phyloP scores from a whole-genome alignment of 192 early-diverging fungal species.

The Umbelopsis isabellina region DNA sequence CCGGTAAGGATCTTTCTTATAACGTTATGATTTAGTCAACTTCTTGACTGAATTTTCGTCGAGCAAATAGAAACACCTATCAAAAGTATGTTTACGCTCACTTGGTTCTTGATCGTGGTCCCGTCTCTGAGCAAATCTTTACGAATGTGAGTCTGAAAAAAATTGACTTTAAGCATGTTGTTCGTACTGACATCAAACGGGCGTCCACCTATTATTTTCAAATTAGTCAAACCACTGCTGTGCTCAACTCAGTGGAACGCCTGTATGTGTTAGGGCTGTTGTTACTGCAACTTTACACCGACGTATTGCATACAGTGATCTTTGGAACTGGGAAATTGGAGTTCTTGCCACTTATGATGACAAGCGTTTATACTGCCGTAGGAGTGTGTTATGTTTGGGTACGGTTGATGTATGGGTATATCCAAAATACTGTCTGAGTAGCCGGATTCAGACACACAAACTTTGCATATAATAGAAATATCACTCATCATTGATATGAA shows the following conservation, averaged over 20 bases:
- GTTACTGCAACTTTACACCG: slow-evolving; percentile 55
- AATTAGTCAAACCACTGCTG: slow-evolving; percentile 14
- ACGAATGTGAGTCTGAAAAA: slow-evolving; percentile 24
- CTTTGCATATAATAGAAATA: too few species aligned
- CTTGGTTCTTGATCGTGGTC: slow-evolving; percentile 37
- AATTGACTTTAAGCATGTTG: background rate
- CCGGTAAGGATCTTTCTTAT: slow-evolving; percentile 51
- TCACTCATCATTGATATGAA: too few species aligned
- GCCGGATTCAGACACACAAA: too few species aligned
- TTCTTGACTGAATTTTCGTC: slow-evolving; percentile 18
- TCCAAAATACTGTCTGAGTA: slow-evolving; percentile 11
- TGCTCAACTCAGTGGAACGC: slow-evolving; percentile 45
- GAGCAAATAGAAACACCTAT: slow-evolving; percentile 40
- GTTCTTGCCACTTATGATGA: slow-evolving; percentile 84
- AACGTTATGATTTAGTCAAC: background rate
- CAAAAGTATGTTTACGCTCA: slow-evolving; percentile 27
- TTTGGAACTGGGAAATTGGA: slow-evolving; percentile 57
- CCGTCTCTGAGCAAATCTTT: slow-evolving; percentile 27
- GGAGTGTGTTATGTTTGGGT: slow-evolving; percentile 78
- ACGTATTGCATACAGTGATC: slow-evolving; percentile 55
- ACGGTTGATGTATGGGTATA: slow-evolving; percentile 45
- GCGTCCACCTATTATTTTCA: background rate
- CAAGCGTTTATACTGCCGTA: slow-evolving; percentile 74
- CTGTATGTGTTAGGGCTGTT: slow-evolving; percentile 58
- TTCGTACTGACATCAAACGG: slow-evolving; percentile 11